Percentiles rank a stretch among this genome's conserved stretches.
Conservation (phyloP, 306 rosid species). For the Vigna trinervia region DNA sequence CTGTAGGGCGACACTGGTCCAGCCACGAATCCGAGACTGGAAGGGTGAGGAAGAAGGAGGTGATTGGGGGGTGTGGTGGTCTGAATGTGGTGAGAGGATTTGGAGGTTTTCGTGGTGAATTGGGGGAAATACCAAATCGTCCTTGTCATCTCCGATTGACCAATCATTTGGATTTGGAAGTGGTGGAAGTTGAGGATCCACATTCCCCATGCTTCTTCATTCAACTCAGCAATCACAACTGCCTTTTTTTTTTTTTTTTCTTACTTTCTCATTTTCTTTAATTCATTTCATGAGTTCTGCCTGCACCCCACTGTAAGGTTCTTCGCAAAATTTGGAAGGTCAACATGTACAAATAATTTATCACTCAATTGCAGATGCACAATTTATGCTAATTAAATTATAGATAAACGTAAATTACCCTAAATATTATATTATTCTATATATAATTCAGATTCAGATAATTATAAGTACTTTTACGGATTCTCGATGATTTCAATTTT, state of each 20-base stretch:
- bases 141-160: slow-evolving; percentile 19
- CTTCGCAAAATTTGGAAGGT: not conserved
- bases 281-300: too few relatives aligned
- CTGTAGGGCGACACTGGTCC: slow-evolving; percentile 53
- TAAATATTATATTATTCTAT: too few relatives aligned
- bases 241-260: not conserved
- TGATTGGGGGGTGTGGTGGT: slow-evolving; percentile 9
- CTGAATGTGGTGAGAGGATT: not conserved
- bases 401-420: too few relatives aligned
- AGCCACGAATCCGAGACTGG: slow-evolving; percentile 44
- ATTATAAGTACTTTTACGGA: too few relatives aligned
- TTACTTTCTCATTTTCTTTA: too few relatives aligned
- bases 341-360: not conserved
- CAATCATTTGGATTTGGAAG: not conserved
- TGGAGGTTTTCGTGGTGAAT: slow-evolving; percentile 52
- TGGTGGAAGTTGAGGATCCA: slow-evolving; percentile 10
- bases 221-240: not conserved
- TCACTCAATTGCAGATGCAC: too few relatives aligned
- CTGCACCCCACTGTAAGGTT: too few relatives aligned
- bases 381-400: too few relatives aligned
- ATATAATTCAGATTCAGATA: too few relatives aligned
- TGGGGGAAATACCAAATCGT: slow-evolving; percentile 48
- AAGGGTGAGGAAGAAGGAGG: slow-evolving; percentile 37
- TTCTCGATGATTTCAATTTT: too few relatives aligned
- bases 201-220: slow-evolving; percentile 30